Conservation (phyloP, 257 asterid genomes). For the Petrea volubilis region DNA sequence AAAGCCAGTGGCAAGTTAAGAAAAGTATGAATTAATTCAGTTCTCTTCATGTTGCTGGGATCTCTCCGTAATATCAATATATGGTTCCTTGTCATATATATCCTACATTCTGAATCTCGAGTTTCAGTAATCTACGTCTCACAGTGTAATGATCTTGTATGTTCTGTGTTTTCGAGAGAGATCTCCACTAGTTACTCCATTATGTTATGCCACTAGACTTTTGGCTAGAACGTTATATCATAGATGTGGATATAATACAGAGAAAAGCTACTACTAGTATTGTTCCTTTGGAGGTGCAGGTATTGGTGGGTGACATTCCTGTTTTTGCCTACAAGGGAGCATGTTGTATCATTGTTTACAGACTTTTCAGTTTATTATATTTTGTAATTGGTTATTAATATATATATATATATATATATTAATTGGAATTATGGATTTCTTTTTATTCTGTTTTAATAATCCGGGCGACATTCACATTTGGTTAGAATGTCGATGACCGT, state of each 20-base stretch:
- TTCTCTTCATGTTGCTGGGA: slow-evolving; percentile 15
- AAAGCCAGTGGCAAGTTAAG: slow-evolving; percentile 52
- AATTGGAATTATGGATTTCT: neutral
- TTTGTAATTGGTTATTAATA: slow-evolving; percentile 7
- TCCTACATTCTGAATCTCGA: neutral
- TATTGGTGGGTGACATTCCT: neutral
- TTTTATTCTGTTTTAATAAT: neutral
- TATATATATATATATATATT: neutral
- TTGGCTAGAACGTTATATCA: neutral
- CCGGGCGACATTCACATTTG: neutral
- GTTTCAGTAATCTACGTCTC: neutral
- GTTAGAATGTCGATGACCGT: too few species aligned
- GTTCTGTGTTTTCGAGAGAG: neutral
- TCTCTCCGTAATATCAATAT: neutral
- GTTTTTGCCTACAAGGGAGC: slow-evolving; percentile 3
- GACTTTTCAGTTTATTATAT: neutral
- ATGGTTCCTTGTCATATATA: slow-evolving; percentile 2
- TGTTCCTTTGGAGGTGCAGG: neutral
- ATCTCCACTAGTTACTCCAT: neutral
- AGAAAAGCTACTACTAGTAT: neutral
- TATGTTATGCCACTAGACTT: slow-evolving; percentile 17
- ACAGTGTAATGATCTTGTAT: neutral
- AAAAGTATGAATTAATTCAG: neutral
- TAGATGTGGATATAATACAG: neutral
- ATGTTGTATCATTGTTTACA: slow-evolving; percentile 19